Base-by-base conservation (phyloP, 1,284 basidiomycete genomes). In the Ganoderma multipileum region DNA sequence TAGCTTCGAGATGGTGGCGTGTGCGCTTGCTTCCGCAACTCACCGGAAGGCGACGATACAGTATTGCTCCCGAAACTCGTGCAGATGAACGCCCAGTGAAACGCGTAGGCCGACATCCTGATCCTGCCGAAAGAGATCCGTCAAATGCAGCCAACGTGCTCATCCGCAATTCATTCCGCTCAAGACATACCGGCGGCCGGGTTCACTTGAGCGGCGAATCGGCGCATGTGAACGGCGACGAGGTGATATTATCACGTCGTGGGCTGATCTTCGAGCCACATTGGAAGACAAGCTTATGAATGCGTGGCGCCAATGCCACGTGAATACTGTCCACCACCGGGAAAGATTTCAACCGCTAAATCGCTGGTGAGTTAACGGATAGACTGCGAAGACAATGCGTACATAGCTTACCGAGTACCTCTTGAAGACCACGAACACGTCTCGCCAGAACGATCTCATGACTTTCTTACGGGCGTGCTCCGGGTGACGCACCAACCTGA, bases 11-110 rank as follows among this genome's bases (percentile, higher is more conserved):
- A n/a, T 52, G 23, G n/a, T 23, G 9, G 47, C 47, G 28, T 42
- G 30, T 26, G 63, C n/a, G 26, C 30, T 39, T 62, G 12, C 18
- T 38, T 20, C 55, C 55, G 33, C 55, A 36, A 36, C 20, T 58
- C 16, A 38, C 55, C 28, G 30, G n/a, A n/a, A 38, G 28, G 23
- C 28, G 12, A 9, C 44, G 30, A 18, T 11, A 28, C 33, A 33
- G 33, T 50, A 33, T n/a, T 64, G 63, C 52, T 64, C 42, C 54
- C 38, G 47, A 52, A 23, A 52, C 47, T 52, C 47, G 26, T 26
- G 23, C 26, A 16, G 47, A 36, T 47, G 62, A 20, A 38, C 23
- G 52, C 39, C 41, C 36, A 16, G 28, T 20, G n/a, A 38, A 36
- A 38, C 14, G 33, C n/a, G 55, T 8, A 55, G 30, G 20, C 20